These are phyloP conservation scores for Pezicula carpinea DNA, from an alignment of 2,329 filamentous ascomycete genomes.

Conservation along the genomic window DNA sequence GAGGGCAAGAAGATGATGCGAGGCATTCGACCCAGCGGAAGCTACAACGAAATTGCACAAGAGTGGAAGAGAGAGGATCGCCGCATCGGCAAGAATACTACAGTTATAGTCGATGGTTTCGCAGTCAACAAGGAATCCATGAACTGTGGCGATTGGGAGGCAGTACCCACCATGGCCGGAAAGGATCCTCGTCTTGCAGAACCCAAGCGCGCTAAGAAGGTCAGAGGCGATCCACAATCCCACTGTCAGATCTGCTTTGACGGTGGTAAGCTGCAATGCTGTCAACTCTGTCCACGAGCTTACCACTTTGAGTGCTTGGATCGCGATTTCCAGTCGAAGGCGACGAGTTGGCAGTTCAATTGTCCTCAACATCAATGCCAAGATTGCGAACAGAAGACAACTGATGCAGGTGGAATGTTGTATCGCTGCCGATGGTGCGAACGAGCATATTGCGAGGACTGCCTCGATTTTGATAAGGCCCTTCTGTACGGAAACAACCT, in stretches of 20 bases:
- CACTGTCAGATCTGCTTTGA: slow-evolving; percentile 49
- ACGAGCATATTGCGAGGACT: slow-evolving; percentile 53
- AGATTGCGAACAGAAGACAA: slow-evolving; percentile 47
- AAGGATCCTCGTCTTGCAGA: slow-evolving; percentile 49
- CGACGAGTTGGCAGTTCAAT: slow-evolving; percentile 41
- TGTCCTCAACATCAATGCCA: slow-evolving; percentile 52
- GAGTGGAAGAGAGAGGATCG: slow-evolving; percentile 41
- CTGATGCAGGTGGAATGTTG: slow-evolving; percentile 35
- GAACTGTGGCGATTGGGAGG: slow-evolving; percentile 48
- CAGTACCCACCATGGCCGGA: slow-evolving; percentile 51
- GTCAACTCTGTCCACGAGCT: slow-evolving; percentile 47
- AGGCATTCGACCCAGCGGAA: slow-evolving; percentile 24
- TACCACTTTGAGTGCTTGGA: slow-evolving; percentile 49
- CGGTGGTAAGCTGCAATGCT: slow-evolving; percentile 41
- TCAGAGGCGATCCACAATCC: slow-evolving; percentile 39
- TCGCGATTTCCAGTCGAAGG: slow-evolving; percentile 33
- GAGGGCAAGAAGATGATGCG: slow-evolving; percentile 46
- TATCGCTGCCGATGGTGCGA: slow-evolving; percentile 52
- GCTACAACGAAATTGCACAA: slow-evolving; percentile 29
- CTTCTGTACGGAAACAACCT: slow-evolving; percentile 46
- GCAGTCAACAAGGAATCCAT: slow-evolving; percentile 52
- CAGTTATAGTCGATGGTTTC: slow-evolving; percentile 51
- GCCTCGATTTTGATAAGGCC: slow-evolving; percentile 46
- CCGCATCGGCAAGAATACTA: slow-evolving; percentile 51
- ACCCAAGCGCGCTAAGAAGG: slow-evolving; percentile 42